These are phyloP conservation scores for Eutrema japonicum DNA, from an alignment of 345 rosid genomes.

Conservation along the genomic window DNA sequence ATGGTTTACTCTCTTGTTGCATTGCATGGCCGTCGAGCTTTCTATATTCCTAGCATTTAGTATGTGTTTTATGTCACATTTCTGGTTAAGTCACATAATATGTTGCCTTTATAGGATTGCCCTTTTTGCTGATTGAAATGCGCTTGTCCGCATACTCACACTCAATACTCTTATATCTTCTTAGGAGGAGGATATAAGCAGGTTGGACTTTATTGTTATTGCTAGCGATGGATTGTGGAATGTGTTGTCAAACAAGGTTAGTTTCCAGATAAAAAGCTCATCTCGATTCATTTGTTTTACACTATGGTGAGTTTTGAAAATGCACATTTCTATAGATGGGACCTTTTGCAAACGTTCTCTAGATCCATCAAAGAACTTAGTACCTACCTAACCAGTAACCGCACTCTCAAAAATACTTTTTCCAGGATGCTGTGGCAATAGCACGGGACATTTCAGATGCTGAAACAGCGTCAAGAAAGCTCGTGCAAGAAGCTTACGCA, in stretches of 20 bases:
- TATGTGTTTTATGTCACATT: neutral
- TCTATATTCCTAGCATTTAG: neutral
- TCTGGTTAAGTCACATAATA: conserved; percentile 4
- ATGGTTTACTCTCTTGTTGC: conserved; percentile 23
- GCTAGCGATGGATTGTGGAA: conserved; percentile 99
- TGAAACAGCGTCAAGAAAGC: conserved; percentile 80
- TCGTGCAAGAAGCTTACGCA: conserved; percentile 81
- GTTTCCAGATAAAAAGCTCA: neutral
- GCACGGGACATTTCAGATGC: conserved; percentile 70
- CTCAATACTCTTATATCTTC: conserved; percentile 38
- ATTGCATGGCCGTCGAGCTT: neutral
- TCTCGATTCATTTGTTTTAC: neutral
- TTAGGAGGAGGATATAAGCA: conserved; percentile 84
- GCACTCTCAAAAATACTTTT: neutral
- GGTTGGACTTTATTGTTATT: conserved; percentile 93
- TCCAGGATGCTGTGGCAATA: conserved; percentile 85
- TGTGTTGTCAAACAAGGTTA: conserved; percentile 81
- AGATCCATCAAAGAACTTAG: neutral
- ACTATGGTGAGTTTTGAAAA: neutral
- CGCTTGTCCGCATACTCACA: neutral
- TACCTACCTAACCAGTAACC: neutral
- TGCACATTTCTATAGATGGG: neutral
- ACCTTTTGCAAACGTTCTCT: neutral
- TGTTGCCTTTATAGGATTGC: neutral
- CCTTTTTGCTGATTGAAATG: neutral